Conservation (phyloP, 2,329 filamentous ascomycete species). For the Nemania serpens region DNA sequence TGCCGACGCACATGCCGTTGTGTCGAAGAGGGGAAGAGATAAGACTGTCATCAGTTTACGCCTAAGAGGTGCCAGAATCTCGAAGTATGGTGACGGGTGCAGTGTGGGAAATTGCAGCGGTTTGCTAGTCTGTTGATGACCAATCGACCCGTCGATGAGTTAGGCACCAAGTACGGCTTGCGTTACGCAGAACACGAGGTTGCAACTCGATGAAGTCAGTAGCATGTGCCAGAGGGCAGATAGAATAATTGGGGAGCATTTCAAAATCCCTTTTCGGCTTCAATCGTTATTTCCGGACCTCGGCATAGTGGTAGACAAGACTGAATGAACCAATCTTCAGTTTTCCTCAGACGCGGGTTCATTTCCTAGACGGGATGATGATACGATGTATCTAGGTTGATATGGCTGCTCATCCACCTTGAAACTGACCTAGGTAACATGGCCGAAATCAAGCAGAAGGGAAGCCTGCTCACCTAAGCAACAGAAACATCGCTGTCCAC, state of each 20-base stretch:
- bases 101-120: no score
- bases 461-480: neutral
- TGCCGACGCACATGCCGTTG: neutral
- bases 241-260: neutral
- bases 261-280: neutral
- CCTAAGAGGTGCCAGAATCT: neutral
- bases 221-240: neutral
- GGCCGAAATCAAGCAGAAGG: slow-evolving; percentile 5
- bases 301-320: neutral
- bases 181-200: neutral
- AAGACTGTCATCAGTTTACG: neutral
- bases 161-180: neutral
- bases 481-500: neutral
- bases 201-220: neutral
- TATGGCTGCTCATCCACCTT: neutral
- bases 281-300: neutral
- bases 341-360: neutral
- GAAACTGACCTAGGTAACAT: neutral
- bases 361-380: neutral
- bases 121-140: neutral
- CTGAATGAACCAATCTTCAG: neutral
- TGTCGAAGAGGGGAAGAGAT: neutral
- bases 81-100: neutral
- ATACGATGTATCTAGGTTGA: slow-evolving; percentile 5
- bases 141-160: neutral